phyloP scores from a whole-genome alignment of 1,284 basidiomycete species.

The Cryptococcus floricola region DNA sequence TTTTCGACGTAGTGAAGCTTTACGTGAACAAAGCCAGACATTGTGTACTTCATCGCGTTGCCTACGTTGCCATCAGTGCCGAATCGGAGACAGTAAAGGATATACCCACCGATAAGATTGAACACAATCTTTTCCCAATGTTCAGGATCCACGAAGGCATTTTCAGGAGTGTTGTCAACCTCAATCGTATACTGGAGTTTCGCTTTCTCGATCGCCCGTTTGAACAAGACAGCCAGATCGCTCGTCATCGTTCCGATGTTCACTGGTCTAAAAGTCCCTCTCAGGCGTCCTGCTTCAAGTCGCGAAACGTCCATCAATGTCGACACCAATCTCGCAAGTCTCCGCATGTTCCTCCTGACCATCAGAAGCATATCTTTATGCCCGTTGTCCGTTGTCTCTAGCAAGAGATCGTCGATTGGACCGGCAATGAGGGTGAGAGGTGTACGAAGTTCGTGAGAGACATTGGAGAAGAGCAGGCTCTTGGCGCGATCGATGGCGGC shows the following conservation, averaged over 20 bases:
- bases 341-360: slow-evolving; percentile 41
- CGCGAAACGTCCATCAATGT: slow-evolving; percentile 47
- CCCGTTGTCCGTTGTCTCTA: slow-evolving; percentile 27
- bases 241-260: slow-evolving; percentile 46
- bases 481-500: slow-evolving; percentile 49
- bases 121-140: slow-evolving; percentile 52
- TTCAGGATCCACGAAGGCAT: slow-evolving; percentile 47
- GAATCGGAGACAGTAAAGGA: not conserved
- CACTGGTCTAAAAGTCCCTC: slow-evolving; percentile 44
- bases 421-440: slow-evolving; percentile 49
- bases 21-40: slow-evolving; percentile 32
- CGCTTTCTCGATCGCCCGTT: slow-evolving; percentile 32
- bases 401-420: slow-evolving; percentile 40
- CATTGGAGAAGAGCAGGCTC: slow-evolving; percentile 43
- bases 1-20: slow-evolving; percentile 21
- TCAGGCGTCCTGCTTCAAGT: slow-evolving; percentile 43
- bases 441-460: slow-evolving; percentile 48
- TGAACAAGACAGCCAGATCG: slow-evolving; percentile 49
- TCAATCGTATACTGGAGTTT: slow-evolving; percentile 44
- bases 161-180: slow-evolving; percentile 35
- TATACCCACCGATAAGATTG: slow-evolving; percentile 39
- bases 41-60: slow-evolving; percentile 48
- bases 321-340: slow-evolving; percentile 42
- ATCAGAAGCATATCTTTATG: slow-evolving; percentile 41
- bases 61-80: slow-evolving; percentile 7